phyloP scores from a whole-genome alignment of 2,329 filamentous ascomycete genomes.

The Cordyceps fumosorosea region DNA sequence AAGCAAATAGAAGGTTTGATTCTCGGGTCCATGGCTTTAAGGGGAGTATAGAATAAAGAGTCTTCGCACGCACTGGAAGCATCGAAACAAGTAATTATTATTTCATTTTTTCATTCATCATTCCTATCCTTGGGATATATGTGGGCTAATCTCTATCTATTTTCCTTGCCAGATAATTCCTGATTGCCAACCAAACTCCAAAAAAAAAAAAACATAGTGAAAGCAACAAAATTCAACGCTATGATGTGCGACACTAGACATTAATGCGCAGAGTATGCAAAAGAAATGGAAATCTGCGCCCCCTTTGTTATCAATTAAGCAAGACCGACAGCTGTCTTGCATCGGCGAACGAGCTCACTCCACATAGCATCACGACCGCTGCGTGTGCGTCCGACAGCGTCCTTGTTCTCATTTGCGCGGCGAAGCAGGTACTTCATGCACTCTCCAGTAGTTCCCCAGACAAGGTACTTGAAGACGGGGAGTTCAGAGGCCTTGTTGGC shows the following conservation, averaged over 20 bases:
- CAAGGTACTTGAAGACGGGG: conserved; percentile 63
- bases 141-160: conserved; percentile 10
- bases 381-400: conserved; percentile 58
- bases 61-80: not conserved
- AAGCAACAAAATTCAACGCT: conserved; percentile 12
- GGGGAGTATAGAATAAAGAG: conserved; percentile 24
- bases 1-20: conserved; percentile 62
- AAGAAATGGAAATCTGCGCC: not conserved
- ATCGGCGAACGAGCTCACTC: conserved; percentile 51
- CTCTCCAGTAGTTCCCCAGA: conserved; percentile 66
- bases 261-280: conserved; percentile 9
- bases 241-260: conserved; percentile 11
- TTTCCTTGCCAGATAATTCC: conserved; percentile 8
- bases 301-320: conserved; percentile 20
- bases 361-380: conserved; percentile 58
- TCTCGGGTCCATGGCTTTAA: conserved; percentile 66
- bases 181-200: conserved; percentile 3
- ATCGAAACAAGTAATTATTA: conserved; percentile 5
- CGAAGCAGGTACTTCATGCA: conserved; percentile 77
- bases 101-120: conserved; percentile 10
- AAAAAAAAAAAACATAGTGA: conserved; percentile 3
- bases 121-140: conserved; percentile 7
- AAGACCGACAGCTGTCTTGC: conserved; percentile 36
- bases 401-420: conserved; percentile 61
- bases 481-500: conserved; percentile 28